phyloP scores from a whole-genome alignment of 2,329 filamentous ascomycete genomes.

The Colletotrichum chrysophilum region DNA sequence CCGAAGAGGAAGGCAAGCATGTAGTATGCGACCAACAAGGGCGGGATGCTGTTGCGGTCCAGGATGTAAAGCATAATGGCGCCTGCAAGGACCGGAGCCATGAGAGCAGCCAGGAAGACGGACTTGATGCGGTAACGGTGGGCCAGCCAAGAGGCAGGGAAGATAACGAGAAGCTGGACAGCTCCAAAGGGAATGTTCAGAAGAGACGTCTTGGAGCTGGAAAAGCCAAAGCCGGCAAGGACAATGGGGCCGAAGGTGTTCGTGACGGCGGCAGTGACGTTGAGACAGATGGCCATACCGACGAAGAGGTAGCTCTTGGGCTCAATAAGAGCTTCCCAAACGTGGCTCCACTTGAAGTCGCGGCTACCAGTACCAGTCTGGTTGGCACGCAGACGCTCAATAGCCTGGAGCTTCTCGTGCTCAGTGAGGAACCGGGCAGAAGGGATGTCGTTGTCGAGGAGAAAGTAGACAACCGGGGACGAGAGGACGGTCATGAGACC shows the following conservation, averaged over 20 bases:
- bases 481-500: slow-evolving; percentile 65
- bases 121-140: slow-evolving; percentile 64
- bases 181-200: slow-evolving; percentile 73
- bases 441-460: slow-evolving; percentile 63
- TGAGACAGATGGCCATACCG: slow-evolving; percentile 64
- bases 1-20: slow-evolving; percentile 70
- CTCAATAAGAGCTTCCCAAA: slow-evolving; percentile 55
- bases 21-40: slow-evolving; percentile 67
- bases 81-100: slow-evolving; percentile 66
- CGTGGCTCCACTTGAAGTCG: slow-evolving; percentile 71
- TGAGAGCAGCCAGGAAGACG: slow-evolving; percentile 54
- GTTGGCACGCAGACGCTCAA: slow-evolving; percentile 76
- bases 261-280: slow-evolving; percentile 67
- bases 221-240: slow-evolving; percentile 63
- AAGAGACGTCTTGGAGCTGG: slow-evolving; percentile 61
- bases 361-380: slow-evolving; percentile 77
- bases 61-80: slow-evolving; percentile 62
- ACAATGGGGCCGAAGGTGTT: slow-evolving; percentile 72
- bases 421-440: slow-evolving; percentile 64
- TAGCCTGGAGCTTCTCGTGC: slow-evolving; percentile 69
- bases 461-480: slow-evolving; percentile 63
- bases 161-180: slow-evolving; percentile 64
- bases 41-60: slow-evolving; percentile 39
- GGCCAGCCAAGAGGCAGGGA: slow-evolving; percentile 63
- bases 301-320: slow-evolving; percentile 65